Conservation (phyloP, 345 rosid species). For the Ceriops tagal region DNA sequence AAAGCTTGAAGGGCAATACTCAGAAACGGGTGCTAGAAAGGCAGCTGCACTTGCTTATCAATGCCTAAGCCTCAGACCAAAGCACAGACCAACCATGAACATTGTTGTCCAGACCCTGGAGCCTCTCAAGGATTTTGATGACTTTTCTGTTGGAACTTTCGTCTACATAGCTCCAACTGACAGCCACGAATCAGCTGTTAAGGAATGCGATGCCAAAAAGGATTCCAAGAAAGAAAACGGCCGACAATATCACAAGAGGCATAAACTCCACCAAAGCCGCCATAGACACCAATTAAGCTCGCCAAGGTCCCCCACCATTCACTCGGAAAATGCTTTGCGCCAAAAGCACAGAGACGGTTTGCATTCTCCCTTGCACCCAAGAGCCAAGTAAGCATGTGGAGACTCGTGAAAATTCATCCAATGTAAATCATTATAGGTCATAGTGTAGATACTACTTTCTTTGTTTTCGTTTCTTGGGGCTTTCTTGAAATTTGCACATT, state of each 20-base stretch:
- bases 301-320: conserved; percentile 24
- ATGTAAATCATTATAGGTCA: background rate
- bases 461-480: background rate
- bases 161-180: conserved; percentile 54
- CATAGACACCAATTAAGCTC: conserved; percentile 29
- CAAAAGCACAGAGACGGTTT: conserved; percentile 29
- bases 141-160: conserved; percentile 56
- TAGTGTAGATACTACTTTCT: background rate
- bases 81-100: conserved; percentile 69
- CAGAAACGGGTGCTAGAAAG: conserved; percentile 68
- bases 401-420: background rate
- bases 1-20: conserved; percentile 82
- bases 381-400: background rate
- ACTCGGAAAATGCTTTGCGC: conserved; percentile 26
- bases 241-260: conserved; percentile 28
- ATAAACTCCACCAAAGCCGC: conserved; percentile 19
- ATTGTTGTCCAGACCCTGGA: conserved; percentile 55
- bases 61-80: conserved; percentile 77
- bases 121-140: conserved; percentile 54
- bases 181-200: conserved; percentile 17
- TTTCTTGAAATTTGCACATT: background rate
- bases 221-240: conserved; percentile 35
- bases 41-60: conserved; percentile 78
- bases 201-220: conserved; percentile 30
- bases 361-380: conserved; percentile 40